These are phyloP conservation scores for Novymonas esmeraldas DNA, from an alignment of 208 protist species.

Conservation along the genomic window DNA sequence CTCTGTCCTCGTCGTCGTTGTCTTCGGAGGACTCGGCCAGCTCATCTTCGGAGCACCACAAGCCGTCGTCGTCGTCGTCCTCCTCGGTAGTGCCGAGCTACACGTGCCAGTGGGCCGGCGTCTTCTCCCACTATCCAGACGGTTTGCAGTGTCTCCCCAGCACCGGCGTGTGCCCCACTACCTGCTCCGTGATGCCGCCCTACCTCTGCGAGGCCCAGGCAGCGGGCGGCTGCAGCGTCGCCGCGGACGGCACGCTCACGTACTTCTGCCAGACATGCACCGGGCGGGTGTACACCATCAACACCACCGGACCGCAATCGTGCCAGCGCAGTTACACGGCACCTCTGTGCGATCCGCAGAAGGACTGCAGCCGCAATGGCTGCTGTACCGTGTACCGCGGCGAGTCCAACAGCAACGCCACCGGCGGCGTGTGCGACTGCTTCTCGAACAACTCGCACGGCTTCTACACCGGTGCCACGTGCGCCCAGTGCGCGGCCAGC, in stretches of 20 bases:
- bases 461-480: conserved; percentile 43
- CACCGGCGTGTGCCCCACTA: conserved; percentile 51
- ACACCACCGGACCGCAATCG: conserved; percentile 9
- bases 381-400: conserved; percentile 45
- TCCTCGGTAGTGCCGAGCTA: neutral
- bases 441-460: conserved; percentile 41
- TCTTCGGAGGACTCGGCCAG: too few relatives aligned
- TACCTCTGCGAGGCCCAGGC: conserved; percentile 38
- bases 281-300: conserved; percentile 56
- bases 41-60: too few relatives aligned
- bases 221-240: conserved; percentile 14
- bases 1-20: conserved; percentile 4
- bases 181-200: conserved; percentile 34
- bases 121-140: conserved; percentile 47
- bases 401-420: neutral
- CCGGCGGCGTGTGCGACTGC: conserved; percentile 40
- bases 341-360: conserved; percentile 20
- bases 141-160: conserved; percentile 56
- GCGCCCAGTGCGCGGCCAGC: conserved; percentile 36
- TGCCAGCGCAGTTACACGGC: conserved; percentile 30
- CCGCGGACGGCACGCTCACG: conserved; percentile 12
- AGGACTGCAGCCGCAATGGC: conserved; percentile 52
- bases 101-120: conserved; percentile 50
- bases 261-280: conserved; percentile 63
- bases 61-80: conserved; percentile 12